A percentile compares a stretch with the other conserved stretches of the same genome.
These are phyloP conservation scores for Elaeis oleifera DNA, from an alignment of 202 grass and related monocot species.

Conservation along the genomic window DNA sequence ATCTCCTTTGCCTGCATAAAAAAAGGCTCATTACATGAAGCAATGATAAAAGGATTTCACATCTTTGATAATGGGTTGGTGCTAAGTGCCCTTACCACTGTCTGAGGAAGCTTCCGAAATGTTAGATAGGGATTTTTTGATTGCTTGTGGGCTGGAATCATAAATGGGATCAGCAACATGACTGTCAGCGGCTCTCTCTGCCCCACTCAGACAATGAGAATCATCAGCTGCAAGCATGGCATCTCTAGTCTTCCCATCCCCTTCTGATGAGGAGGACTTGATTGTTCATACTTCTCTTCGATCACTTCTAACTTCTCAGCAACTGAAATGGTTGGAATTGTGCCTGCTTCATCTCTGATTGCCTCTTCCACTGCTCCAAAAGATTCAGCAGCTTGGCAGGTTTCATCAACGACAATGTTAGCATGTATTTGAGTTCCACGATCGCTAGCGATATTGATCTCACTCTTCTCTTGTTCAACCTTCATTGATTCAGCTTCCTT, in stretches of 20 bases:
- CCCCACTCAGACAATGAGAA: background rate
- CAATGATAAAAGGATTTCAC: too few relatives aligned
- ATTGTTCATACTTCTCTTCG: background rate
- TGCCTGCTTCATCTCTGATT: slow-evolving; percentile 24
- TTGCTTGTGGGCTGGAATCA: background rate
- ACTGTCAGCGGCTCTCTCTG: background rate
- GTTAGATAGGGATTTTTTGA: background rate
- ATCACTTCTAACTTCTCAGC: slow-evolving; percentile 17
- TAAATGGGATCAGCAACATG: background rate
- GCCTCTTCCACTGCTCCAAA: slow-evolving; percentile 29
- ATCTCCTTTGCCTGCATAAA: background rate
- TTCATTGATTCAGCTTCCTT: background rate
- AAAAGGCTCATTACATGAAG: background rate
- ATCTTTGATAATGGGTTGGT: too few relatives aligned
- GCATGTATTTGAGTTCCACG: slow-evolving; percentile 1
- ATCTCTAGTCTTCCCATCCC: background rate
- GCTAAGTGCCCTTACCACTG: too few relatives aligned
- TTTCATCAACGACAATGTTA: slow-evolving; percentile 3
- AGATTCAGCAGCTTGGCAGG: slow-evolving; percentile 22
- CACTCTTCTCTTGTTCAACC: slow-evolving; percentile 15
- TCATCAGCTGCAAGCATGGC: background rate
- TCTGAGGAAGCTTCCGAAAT: background rate
- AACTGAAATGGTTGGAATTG: slow-evolving; percentile 24
- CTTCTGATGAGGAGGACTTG: background rate
- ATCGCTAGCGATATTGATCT: slow-evolving; percentile 8